A percentile compares a stretch with the other conserved stretches of the same genome.
Conservation (phyloP, 2,329 filamentous ascomycete species). For the Paecilomyces dactylethromorphus region DNA sequence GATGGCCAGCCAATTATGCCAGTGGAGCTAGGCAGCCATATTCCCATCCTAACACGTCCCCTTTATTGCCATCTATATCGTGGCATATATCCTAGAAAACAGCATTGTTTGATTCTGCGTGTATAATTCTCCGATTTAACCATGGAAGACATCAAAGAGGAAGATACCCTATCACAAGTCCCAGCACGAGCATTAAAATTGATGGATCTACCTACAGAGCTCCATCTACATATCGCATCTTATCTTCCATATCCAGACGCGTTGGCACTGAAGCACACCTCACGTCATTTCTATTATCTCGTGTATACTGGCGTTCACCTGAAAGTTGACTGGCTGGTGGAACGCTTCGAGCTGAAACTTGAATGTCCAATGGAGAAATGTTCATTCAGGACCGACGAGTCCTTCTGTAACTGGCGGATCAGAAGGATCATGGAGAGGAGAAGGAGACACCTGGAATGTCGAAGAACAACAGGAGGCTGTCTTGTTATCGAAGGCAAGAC, state of each 20-base stretch:
- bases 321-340: slow-evolving; percentile 64
- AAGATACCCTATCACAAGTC: not conserved
- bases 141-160: not conserved
- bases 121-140: not conserved
- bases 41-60: not conserved
- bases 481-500: slow-evolving; percentile 30
- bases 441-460: slow-evolving; percentile 35
- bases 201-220: slow-evolving; percentile 55
- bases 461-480: slow-evolving; percentile 23
- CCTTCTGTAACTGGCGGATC: slow-evolving; percentile 36
- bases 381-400: slow-evolving; percentile 35
- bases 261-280: slow-evolving; percentile 62
- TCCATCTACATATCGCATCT: slow-evolving; percentile 57
- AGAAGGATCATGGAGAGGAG: slow-evolving; percentile 35
- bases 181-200: slow-evolving; percentile 23
- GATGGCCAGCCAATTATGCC: not conserved
- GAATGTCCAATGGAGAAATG: slow-evolving; percentile 55
- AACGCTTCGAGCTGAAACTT: slow-evolving; percentile 56
- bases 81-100: not conserved
- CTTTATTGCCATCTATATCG: not conserved
- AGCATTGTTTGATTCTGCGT: not conserved
- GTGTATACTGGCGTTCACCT: slow-evolving; percentile 60
- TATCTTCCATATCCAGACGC: slow-evolving; percentile 65
- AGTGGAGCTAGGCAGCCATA: not conserved
- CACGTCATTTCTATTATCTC: slow-evolving; percentile 55